Percentiles rank a stretch among this genome's conserved stretches.
phyloP scores from a whole-genome alignment of 2,329 filamentous ascomycete genomes.

The Tolypocladium guangdongense region DNA sequence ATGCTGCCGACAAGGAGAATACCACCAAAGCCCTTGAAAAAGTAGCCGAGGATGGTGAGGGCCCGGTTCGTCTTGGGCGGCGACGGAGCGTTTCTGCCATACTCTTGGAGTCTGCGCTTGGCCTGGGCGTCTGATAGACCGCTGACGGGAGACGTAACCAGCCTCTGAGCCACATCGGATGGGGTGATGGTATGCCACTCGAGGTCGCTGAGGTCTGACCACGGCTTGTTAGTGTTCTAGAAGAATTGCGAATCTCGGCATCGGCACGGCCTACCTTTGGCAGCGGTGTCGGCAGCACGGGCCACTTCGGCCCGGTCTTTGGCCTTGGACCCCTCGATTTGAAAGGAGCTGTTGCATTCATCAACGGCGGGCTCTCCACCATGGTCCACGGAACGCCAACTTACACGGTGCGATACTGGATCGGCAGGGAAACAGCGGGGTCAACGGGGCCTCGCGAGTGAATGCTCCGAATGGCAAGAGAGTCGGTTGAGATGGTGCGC shows the following conservation, averaged over 20 bases:
- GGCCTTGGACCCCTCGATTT: constrained; percentile 44
- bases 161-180: constrained; percentile 47
- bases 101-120: constrained; percentile 40
- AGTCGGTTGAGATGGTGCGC: constrained; percentile 21
- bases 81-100: constrained; percentile 58
- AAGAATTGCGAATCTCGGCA: not conserved
- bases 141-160: constrained; percentile 41
- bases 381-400: constrained; percentile 4
- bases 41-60: constrained; percentile 52
- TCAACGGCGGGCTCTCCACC: not conserved
- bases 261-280: constrained; percentile 25
- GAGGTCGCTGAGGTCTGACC: constrained; percentile 45
- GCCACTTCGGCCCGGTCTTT: constrained; percentile 26
- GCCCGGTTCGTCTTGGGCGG: constrained; percentile 51
- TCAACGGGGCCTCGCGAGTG: constrained; percentile 17
- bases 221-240: not conserved
- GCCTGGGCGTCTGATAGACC: constrained; percentile 52
- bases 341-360: constrained; percentile 29
- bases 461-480: constrained; percentile 29
- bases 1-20: constrained; percentile 59
- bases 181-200: constrained; percentile 56
- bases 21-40: constrained; percentile 67
- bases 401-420: constrained; percentile 44
- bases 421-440: constrained; percentile 27
- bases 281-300: constrained; percentile 31